Evolutionary conservation across 73 alveolate genomes (phyloP), one percentile per base, ranked within the genome.

Genomic region (Paramecium sonneborni): DNA sequence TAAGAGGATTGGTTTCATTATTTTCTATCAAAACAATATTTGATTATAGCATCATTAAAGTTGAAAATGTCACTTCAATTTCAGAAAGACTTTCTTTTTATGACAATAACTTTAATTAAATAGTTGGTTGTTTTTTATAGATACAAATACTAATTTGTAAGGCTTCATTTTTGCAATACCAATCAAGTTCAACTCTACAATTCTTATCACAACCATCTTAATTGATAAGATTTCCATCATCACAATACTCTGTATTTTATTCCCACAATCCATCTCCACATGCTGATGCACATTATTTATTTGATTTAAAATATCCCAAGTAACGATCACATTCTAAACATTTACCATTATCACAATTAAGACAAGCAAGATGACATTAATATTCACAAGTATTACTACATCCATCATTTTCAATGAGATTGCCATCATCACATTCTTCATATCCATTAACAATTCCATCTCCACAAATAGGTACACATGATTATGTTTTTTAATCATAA

Each of bases 351-450:
- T 79, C 55, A 44, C 90, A 79, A 18, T 43, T 39, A 39, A 79
- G 69, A 46, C 90, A 79, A 30, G 46, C 74, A 8, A 15, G 2
- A 18, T 38, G 32, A 43, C 90, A 79, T 79, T 21, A 12, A 12
- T 44, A 26, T 43, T 79, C 44, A 46, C 43, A 43, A 37, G 86
- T 24, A 56, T 85, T 26, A 52, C 67, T 85, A 55, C 92, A 85
- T 7, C 96, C 96, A 87, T 92, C 96, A 10, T n/a, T 2, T 8
- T 57, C 38, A 23, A 89, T n/a, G 3, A 18, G 1, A 79, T 92
- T 92, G 0, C 96, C 96, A 70, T 92, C 96, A 88, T 92, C 96
- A 41, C 96, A 92, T 92, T 88, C 32, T 92, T 92, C 96, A 21
- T 67, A 67, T 67, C 84, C 84, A 30, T 30, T 32, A 12, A 67